Evolutionary conservation across 495 filamentous ascomycete genomes (phyloP), one percentile per base, ranked within the genome.

Genomic region (Diplogelasinospora grovesii): DNA sequence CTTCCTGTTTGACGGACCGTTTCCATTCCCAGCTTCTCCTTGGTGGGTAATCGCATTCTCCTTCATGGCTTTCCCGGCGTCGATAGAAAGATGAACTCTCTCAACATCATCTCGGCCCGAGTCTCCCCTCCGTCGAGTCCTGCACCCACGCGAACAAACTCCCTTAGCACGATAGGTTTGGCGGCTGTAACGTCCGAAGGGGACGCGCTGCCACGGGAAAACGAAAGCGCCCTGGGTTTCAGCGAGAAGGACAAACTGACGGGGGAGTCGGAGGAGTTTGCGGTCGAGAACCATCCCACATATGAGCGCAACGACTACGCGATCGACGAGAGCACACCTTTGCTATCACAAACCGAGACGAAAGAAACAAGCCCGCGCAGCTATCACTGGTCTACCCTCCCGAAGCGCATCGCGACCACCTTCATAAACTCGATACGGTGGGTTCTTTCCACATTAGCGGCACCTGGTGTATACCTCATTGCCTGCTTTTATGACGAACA

Each of bases 61-160:
- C 56, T 60, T 62, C 50, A 63, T 63, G 57, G 60, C 55, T 46
- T 42, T 46, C 60, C 51, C 49, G 19, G 53, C 39, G 46, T 50
- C 49, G 48, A 43, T 46, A 41, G 39, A 53, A 89, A 81, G 69
- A 98, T 98, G 90, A 96, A 97, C 82, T 94, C 90, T 56, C 69
- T 97, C 71, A 95, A 94, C 65, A 85, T 95, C 62, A 74, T 98
- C 61, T 93, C 87, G 49, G 77, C 85, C 59, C 81, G 85, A 69
- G 86, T 92, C 43, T 76, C 74, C 49, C 74, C 73, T 45, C 57
- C 73, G 31, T 59, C 72, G 46, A 77, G 70, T 53, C 69, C 71
- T 10, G 57, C 61, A 26, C 78, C 79, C 37, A 73, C 78, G 41
- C 71, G 82, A 64, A 78, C 79, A 39, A 82, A 77, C 51, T 85